Percentiles rank a stretch among this genome's conserved stretches.
Evolutionary conservation across 1,139 yeast species (phyloP).

Genomic region (Eremothecium sinecaudum): DNA sequence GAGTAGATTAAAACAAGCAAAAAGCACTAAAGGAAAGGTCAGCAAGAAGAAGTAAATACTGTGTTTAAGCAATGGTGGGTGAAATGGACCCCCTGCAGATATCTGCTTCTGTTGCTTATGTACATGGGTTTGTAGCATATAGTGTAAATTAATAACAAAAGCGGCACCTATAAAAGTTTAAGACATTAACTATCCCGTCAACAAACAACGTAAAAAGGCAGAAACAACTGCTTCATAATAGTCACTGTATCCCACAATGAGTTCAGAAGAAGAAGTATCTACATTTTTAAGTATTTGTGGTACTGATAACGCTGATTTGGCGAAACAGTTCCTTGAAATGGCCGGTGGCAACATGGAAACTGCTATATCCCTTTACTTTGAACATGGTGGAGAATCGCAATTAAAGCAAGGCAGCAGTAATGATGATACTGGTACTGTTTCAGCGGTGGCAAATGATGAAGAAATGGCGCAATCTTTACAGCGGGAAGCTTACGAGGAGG

Average conservation of each 20-base stretch:
- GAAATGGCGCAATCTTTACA: slow-evolving; percentile 58
- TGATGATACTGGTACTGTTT: slow-evolving; percentile 8
- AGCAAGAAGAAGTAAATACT: no score
- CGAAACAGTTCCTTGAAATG: slow-evolving; percentile 70
- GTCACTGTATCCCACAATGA: slow-evolving; percentile 1
- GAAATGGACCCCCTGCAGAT: no score
- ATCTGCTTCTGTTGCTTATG: no score
- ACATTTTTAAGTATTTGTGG: slow-evolving; percentile 83
- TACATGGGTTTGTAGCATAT: no score
- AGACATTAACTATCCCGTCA: no score
- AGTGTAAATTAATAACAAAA: no score
- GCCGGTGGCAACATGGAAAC: slow-evolving; percentile 71
- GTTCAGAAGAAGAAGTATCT: slow-evolving; percentile 46
- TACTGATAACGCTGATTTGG: slow-evolving; percentile 55
- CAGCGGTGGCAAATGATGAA: slow-evolving; percentile 37
- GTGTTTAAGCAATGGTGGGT: no score
- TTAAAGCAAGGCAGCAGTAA: slow-evolving; percentile 10
- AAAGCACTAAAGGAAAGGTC: no score
- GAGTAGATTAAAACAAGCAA: slow-evolving; percentile 5
- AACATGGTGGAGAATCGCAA: slow-evolving; percentile 43
- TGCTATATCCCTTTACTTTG: slow-evolving; percentile 80
- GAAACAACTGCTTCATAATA: no score
- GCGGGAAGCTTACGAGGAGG: slow-evolving; percentile 48
- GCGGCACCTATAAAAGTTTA: no score
- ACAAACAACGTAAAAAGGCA: no score